Evolutionary conservation across 352 stramenopile genomes (phyloP), one percentile per base, ranked within the genome.

Genomic region (Plasmopara muralis): DNA sequence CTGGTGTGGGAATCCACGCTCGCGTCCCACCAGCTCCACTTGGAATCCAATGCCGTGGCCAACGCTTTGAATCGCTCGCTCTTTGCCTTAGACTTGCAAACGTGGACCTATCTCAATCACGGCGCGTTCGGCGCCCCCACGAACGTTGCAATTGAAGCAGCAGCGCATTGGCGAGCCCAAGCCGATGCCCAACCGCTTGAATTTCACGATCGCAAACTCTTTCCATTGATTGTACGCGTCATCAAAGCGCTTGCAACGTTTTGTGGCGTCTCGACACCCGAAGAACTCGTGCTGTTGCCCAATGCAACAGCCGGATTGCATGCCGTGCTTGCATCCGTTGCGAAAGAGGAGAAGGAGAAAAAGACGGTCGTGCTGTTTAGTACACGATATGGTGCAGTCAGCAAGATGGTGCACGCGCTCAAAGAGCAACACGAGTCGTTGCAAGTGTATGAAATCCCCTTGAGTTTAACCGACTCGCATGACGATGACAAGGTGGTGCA

Each of bases 91-190:
- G 77, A 85, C 37, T 62, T 84, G 8, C 14, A 60, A 0, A 60
- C 43, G 12, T 98, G 89, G 89, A 95, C 82, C 31, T 98, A 96
- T 62, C 54, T 98, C 8, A 98, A 98, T 67, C 94, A 98, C 61
- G 92, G 92, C 31, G 91, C 92, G 1, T 98, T 98, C 57, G 92
- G 92, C 8, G 83, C 80, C 0, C 64, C 89, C 0, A 80, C 90
- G 4, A 61, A 62, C 25, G 74, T 83, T 18, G 89, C 87, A 10
- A 70, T 72, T 35, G 51, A 77, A 25, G 80, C 89, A 2, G 84
- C 85, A 2, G 41, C 61, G 9, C 61, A 71, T 14, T 98, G 94
- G 94, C 73, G 87, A 1, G 62, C 62, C 1, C 60, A 83, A 28
- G 70, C 87, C 0, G 90, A 98, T 66, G 60, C 58, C 5, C 91